Percentiles rank a stretch among this genome's conserved stretches.
phyloP scores from a whole-genome alignment of 108 stramenopile species.

The Ochromonas danica region DNA sequence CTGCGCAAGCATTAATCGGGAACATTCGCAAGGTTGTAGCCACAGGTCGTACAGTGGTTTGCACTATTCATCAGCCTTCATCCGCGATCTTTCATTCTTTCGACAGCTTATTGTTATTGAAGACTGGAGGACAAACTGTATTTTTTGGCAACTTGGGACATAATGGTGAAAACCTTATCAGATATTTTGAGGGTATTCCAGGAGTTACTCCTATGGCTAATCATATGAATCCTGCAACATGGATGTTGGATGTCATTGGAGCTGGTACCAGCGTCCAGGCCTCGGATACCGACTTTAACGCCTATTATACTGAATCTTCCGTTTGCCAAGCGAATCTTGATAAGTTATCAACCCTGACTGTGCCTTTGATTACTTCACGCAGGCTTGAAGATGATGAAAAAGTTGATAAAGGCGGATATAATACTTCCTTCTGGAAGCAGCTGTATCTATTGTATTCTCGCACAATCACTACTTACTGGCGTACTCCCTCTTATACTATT shows the following conservation, averaged over 20 bases:
- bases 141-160: neutral
- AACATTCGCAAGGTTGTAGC: constrained; percentile 42
- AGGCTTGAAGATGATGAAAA: neutral
- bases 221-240: constrained; percentile 72
- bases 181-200: neutral
- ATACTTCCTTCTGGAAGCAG: constrained; percentile 26
- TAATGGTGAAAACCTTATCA: neutral
- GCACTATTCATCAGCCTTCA: constrained; percentile 55
- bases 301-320: neutral
- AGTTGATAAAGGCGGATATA: neutral
- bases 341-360: neutral
- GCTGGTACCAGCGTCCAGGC: too few relatives aligned
- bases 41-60: constrained; percentile 42
- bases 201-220: constrained; percentile 39
- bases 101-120: constrained; percentile 32
- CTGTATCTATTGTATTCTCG: neutral
- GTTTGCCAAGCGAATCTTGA: neutral
- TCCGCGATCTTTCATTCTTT: constrained; percentile 47
- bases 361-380: neutral
- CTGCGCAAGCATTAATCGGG: constrained; percentile 36
- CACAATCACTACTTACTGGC: constrained; percentile 46
- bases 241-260: too few relatives aligned
- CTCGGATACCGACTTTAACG: neutral
- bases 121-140: too few relatives aligned
- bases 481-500: constrained; percentile 56